Percentiles rank a stretch among this genome's conserved stretches.
Conservation (phyloP, 2,329 filamentous ascomycete species). For the Cercospora sojina region DNA sequence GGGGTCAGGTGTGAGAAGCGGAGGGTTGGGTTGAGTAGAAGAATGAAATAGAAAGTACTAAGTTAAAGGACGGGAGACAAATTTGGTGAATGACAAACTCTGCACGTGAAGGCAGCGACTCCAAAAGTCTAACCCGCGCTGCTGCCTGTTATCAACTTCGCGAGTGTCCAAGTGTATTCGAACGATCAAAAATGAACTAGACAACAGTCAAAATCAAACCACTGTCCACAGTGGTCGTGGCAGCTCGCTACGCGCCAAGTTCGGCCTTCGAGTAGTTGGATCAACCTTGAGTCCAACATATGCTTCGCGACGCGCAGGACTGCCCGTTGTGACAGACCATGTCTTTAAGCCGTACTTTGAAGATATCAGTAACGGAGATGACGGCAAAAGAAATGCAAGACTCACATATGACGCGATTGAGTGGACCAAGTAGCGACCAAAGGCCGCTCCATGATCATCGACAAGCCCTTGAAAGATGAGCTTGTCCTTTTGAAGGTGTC, state of each 20-base stretch:
- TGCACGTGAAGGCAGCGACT: background rate
- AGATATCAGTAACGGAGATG: conserved; percentile 2
- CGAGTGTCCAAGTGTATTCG: background rate
- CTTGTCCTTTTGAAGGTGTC: conserved; percentile 58
- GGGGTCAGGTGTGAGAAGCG: background rate
- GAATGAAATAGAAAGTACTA: background rate
- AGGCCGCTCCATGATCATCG: conserved; percentile 72
- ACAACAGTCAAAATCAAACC: conserved; percentile 26
- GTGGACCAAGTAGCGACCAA: conserved; percentile 91
- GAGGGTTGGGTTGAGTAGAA: background rate
- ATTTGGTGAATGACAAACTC: background rate
- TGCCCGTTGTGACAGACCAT: conserved; percentile 71
- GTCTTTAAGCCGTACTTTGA: conserved; percentile 74
- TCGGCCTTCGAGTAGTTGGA: conserved; percentile 36
- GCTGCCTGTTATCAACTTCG: conserved; percentile 11
- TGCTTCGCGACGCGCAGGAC: conserved; percentile 72
- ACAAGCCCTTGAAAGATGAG: conserved; percentile 79
- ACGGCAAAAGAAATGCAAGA: conserved; percentile 12
- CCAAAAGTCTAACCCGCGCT: conserved; percentile 6
- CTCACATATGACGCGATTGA: conserved; percentile 74
- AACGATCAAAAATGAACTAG: background rate
- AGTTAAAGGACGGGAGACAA: background rate
- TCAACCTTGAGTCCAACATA: conserved; percentile 71
- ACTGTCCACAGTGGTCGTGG: conserved; percentile 66
- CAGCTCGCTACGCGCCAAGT: conserved; percentile 44